phyloP scores from a whole-genome alignment of 192 early-diverging fungal species.

The Backusella psychrophila region DNA sequence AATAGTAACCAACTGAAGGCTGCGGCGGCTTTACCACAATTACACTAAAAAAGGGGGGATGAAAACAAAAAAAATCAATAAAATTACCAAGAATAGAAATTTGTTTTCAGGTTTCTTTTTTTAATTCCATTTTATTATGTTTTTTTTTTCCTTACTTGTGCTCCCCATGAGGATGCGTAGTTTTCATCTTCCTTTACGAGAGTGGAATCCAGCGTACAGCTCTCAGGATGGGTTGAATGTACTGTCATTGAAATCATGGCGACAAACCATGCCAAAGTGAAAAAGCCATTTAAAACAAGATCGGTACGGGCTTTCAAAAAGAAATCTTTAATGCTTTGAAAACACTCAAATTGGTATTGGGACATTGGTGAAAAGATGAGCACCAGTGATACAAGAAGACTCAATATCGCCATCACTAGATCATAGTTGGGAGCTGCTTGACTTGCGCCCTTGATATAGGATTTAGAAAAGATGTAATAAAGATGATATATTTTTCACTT shows the following conservation, averaged over 20 bases:
- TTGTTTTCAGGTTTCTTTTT: background rate
- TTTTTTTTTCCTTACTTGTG: background rate
- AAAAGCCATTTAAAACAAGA: background rate
- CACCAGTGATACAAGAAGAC: background rate
- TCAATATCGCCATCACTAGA: background rate
- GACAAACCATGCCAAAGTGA: background rate
- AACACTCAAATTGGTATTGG: background rate
- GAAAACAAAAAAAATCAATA: background rate
- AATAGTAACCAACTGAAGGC: slow-evolving; percentile 10
- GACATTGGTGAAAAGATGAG: background rate
- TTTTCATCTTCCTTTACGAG: background rate
- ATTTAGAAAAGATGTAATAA: background rate
- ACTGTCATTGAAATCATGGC: slow-evolving; percentile 12
- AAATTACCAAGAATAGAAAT: background rate
- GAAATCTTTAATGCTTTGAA: background rate
- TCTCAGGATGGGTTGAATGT: background rate
- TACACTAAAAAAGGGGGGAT: background rate
- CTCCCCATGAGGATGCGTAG: background rate
- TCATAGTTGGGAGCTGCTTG: slow-evolving; percentile 1
- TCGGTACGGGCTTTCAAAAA: slow-evolving; percentile 1
- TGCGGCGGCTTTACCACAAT: slow-evolving; percentile 9
- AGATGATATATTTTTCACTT: background rate
- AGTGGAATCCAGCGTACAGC: background rate
- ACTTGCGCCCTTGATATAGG: background rate
- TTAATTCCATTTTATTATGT: background rate